These are phyloP conservation scores for Pinus tabuliformis DNA, from an alignment of 75 land plant species.

Conservation along the genomic window DNA sequence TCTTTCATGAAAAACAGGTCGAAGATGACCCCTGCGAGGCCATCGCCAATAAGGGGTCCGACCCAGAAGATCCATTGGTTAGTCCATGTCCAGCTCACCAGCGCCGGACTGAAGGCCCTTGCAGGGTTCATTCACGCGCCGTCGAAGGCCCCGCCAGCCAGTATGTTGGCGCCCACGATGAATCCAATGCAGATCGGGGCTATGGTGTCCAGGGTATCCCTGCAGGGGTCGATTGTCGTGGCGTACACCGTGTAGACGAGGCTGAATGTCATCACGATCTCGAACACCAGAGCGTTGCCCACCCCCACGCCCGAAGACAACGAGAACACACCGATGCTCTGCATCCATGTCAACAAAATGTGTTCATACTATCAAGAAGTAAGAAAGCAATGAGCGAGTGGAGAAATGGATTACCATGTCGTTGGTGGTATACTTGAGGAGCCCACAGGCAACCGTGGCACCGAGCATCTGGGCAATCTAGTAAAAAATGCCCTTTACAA, in stretches of 20 bases:
- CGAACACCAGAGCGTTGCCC: no score
- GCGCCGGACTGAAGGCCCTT: constrained; percentile 76
- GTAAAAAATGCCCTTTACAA: constrained; percentile 57
- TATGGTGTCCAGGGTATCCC: no score
- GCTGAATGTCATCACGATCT: no score
- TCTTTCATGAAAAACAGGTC: constrained; percentile 42
- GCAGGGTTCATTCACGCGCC: constrained; percentile 95
- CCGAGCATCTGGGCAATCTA: constrained; percentile 89
- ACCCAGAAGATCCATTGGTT: constrained; percentile 75
- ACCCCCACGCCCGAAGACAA: background rate
- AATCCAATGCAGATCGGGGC: no score
- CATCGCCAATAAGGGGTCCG: constrained; percentile 81
- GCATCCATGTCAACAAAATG: no score
- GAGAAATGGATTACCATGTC: constrained; percentile 32
- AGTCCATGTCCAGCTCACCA: constrained; percentile 36
- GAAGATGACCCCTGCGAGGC: constrained; percentile 62
- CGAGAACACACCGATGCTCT: constrained; percentile 36
- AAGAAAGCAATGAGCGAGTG: background rate
- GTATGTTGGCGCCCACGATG: constrained; percentile 37
- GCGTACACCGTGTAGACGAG: no score
- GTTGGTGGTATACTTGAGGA: constrained; percentile 54
- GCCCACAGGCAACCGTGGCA: constrained; percentile 53
- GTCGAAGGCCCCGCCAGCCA: constrained; percentile 77
- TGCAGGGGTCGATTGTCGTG: no score
- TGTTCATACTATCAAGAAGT: no score